These are phyloP conservation scores for Candida manassasensis DNA, from an alignment of 805 yeast species.

Conservation along the genomic window DNA sequence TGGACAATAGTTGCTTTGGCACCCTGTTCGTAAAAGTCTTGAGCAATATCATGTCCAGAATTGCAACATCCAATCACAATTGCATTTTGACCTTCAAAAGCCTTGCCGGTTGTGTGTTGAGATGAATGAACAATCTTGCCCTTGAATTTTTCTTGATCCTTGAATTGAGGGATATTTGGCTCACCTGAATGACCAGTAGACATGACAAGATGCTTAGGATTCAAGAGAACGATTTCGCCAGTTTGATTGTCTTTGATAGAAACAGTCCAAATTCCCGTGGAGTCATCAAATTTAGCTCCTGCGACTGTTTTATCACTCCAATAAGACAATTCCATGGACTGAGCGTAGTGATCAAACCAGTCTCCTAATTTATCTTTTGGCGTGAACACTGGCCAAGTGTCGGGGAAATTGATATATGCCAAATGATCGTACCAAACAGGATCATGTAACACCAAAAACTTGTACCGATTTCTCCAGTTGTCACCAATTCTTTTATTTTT, in stretches of 20 bases:
- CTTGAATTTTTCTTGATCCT: constrained; percentile 32
- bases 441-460: constrained; percentile 42
- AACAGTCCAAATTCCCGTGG: constrained; percentile 16
- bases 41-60: constrained; percentile 44
- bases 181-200: constrained; percentile 46
- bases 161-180: constrained; percentile 39
- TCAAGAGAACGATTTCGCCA: constrained; percentile 16
- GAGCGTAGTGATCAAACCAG: constrained; percentile 39
- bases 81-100: constrained; percentile 38
- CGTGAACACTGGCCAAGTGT: constrained; percentile 38
- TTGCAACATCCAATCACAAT: constrained; percentile 44
- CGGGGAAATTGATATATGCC: constrained; percentile 37
- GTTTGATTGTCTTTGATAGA: constrained; percentile 23
- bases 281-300: constrained; percentile 26
- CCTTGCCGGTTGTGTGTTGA: constrained; percentile 36
- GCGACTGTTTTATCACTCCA: constrained; percentile 20
- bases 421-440: constrained; percentile 42
- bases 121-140: constrained; percentile 41
- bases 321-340: constrained; percentile 36
- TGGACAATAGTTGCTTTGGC: constrained; percentile 41
- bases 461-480: constrained; percentile 44
- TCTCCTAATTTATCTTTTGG: constrained; percentile 43
- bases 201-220: constrained; percentile 37
- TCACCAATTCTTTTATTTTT: constrained; percentile 36
- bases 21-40: constrained; percentile 43